Evolutionary conservation across 169 alveolate genomes (phyloP), one percentile per base, ranked within the genome.

Genomic region (Eimeria falciformis): DNA sequence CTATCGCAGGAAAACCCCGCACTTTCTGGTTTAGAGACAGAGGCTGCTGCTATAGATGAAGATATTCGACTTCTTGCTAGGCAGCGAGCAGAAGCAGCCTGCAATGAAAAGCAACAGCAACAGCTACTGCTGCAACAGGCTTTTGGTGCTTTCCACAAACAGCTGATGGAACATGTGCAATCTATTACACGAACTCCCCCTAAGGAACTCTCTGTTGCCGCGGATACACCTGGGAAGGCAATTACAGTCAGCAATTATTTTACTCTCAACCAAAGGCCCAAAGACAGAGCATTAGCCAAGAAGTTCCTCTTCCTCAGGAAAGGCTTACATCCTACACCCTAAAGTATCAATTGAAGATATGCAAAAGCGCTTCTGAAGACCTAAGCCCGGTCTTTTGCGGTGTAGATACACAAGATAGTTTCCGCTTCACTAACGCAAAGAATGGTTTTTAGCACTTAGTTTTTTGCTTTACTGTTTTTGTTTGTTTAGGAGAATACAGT

Each of bases 91-190:
- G 12, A n/a, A 27, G 55, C 90, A 29, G 56, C 23, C 7, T 65
- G 21, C 29, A 33, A 33, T 6, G 58, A 81, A 40, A 81, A 12
- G 43, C 73, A 81, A 56, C 78, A 56, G 90, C 58, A 81, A 33
- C 68, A 55, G 56, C 58, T 81, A 77, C 58, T 81, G 53, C 90
- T 81, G 25, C 90, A 81, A 37, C 77, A 81, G 45, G 90, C 90
- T 46, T 81, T 81, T 56, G 50, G 40, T 29, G 90, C 90, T 12
- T 81, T 81, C 33, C 75, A 56, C 21, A 55, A 25, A 7, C 47
- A 55, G 53, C 56, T 81, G 90, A 27, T 81, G 90, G 71, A 81
- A 46, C 90, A 56, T n/a, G 40, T 81, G 21, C 56, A 81, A 29
- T 40, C 90, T 6, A 45, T 65, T 29, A 56, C 23, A 25, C 77